Evolutionary conservation across 2,329 filamentous ascomycete genomes (phyloP), one percentile per base, ranked within the genome.

Genomic region (Epichloe sibirici): DNA sequence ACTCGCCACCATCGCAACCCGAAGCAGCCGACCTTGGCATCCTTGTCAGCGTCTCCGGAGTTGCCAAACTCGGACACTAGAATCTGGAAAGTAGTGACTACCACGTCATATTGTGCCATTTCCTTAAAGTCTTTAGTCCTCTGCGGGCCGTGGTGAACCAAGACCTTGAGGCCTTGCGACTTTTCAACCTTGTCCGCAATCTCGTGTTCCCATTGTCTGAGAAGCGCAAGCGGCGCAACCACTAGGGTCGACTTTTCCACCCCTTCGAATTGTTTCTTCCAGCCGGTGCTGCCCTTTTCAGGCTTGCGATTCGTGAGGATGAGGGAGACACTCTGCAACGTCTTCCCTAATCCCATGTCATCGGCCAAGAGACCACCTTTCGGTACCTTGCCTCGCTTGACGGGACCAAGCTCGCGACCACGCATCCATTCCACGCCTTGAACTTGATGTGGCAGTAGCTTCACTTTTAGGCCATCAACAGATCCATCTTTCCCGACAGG

Each of bases 281-380:
- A 79, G 0, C 73, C 74, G 39, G 78, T 73, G 5, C 75, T 72
- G 15, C 79, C 75, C 44, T 78, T 76, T 4, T 58, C 53, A 3
- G 86, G 83, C 61, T 86, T 88, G 17, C 82, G 79, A 62, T 97
- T 95, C 52, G 78, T 86, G 39, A 98, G 75, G 43, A 98, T 86
- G 35, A 97, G 76, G 1, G 91, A 84, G 53, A 98, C 87, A 1
- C 90, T 89, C 69, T 98, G 93, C 13, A 98, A 79, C 0, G 93
- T 98, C 74, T 98, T 98, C 54, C 93, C 93, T 13, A 97, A 74
- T 58, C 91, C 91, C 91, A 97, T 94, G 65, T 98, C 93, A 62
- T 98, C 93, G 17, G 93, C 93, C 38, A 98, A 77, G 57, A 98
- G 95, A 17, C 93, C 93, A 38, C 93, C 93, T 61, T 94, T 93